Percentiles rank a stretch among this genome's conserved stretches.
Evolutionary conservation across 257 asterid genomes (phyloP).

Genomic region (Echites panduratus): DNA sequence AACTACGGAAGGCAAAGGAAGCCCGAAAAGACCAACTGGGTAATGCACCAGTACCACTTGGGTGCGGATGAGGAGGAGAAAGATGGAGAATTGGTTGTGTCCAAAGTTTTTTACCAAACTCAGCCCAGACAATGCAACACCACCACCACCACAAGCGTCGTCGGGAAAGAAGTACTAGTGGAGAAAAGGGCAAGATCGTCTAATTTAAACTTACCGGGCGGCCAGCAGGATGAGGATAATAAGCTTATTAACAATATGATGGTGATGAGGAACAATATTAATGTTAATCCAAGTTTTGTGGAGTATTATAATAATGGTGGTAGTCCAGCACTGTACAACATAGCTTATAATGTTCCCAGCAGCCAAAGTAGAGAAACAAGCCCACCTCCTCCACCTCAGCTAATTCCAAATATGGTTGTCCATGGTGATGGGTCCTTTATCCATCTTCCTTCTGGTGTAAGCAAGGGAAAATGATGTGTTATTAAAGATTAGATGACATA

Average conservation of each 20-base stretch:
- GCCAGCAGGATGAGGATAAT: too few species aligned
- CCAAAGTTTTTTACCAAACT: slow-evolving; percentile 90
- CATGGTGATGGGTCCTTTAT: slow-evolving; percentile 59
- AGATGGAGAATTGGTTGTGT: slow-evolving; percentile 84
- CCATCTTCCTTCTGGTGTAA: slow-evolving; percentile 55
- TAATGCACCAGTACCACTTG: slow-evolving; percentile 88
- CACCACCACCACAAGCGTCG: slow-evolving; percentile 29
- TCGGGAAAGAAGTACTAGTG: slow-evolving; percentile 17
- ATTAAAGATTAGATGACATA: too few species aligned
- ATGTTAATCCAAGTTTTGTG: slow-evolving; percentile 24
- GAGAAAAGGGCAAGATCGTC: slow-evolving; percentile 16
- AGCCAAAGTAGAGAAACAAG: slow-evolving; percentile 35
- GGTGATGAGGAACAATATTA: not conserved
- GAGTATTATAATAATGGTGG: slow-evolving; percentile 32
- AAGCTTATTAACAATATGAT: too few species aligned
- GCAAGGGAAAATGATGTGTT: slow-evolving; percentile 44
- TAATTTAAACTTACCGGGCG: not conserved
- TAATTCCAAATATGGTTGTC: slow-evolving; percentile 44
- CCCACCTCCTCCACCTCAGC: slow-evolving; percentile 31
- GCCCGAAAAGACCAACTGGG: slow-evolving; percentile 93
- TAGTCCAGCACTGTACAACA: not conserved
- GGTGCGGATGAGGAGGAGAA: slow-evolving; percentile 82
- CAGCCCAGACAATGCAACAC: slow-evolving; percentile 83
- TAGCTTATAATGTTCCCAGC: slow-evolving; percentile 25
- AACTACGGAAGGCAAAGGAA: slow-evolving; percentile 83